Evolutionary conservation across 1,284 basidiomycete species (phyloP).

Genomic region (Austroboletus niveus): DNA sequence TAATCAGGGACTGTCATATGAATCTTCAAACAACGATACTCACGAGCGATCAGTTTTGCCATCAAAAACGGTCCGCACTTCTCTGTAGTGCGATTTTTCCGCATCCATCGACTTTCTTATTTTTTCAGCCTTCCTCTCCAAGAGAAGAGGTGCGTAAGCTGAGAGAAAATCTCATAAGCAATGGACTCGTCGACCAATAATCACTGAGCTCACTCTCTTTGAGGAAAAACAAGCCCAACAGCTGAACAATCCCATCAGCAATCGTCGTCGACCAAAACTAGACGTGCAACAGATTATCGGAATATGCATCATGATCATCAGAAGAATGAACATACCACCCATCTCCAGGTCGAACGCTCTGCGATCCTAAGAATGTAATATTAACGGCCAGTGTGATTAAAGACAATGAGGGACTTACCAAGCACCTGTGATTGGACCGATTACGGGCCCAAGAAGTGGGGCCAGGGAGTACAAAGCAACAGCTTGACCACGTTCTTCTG

Average conservation of each 20-base stretch:
- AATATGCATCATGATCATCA: background rate
- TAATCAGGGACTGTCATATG: background rate
- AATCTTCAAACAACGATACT: slow-evolving; percentile 14
- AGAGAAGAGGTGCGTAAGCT: slow-evolving; percentile 64
- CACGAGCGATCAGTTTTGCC: slow-evolving; percentile 41
- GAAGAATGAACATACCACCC: slow-evolving; percentile 47
- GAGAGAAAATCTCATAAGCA: background rate
- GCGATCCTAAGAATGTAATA: slow-evolving; percentile 44
- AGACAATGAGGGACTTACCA: slow-evolving; percentile 36
- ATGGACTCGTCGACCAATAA: background rate
- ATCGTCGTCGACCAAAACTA: slow-evolving; percentile 64
- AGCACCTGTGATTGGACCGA: slow-evolving; percentile 65
- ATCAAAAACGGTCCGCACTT: slow-evolving; percentile 48
- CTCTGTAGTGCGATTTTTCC: slow-evolving; percentile 39
- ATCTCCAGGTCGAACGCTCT: slow-evolving; percentile 59
- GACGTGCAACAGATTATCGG: background rate
- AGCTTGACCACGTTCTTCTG: slow-evolving; percentile 67
- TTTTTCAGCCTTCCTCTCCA: slow-evolving; percentile 55
- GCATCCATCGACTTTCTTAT: slow-evolving; percentile 45
- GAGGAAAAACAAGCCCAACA: slow-evolving; percentile 55
- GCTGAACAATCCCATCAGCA: slow-evolving; percentile 47
- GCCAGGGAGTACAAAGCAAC: slow-evolving; percentile 70
- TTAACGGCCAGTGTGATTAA: background rate
- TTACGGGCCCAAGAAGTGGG: slow-evolving; percentile 52
- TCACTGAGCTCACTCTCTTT: slow-evolving; percentile 45